These are phyloP conservation scores for Amphicarpaea edgeworthii DNA, from an alignment of 306 rosid species.

Conservation along the genomic window DNA sequence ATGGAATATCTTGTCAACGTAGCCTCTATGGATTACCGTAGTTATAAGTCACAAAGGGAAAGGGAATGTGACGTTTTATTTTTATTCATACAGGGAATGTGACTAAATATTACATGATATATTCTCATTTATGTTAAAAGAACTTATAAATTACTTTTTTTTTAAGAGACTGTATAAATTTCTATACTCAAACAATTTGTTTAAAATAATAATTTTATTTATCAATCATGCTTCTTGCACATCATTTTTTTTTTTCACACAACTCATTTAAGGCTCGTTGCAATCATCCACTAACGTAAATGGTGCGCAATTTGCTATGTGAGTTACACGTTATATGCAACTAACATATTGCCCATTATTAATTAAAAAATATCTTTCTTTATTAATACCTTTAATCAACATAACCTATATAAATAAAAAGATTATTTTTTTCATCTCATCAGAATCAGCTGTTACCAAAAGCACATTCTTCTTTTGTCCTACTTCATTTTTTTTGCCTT, in stretches of 20 bases:
- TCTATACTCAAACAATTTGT: not conserved
- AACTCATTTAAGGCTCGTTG: not conserved
- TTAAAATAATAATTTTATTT: not conserved
- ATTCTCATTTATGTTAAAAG: not conserved
- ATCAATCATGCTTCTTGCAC: not conserved
- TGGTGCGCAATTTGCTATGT: not conserved
- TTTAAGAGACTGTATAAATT: not conserved
- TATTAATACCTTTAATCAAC: not conserved
- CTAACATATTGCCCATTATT: not conserved
- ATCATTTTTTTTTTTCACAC: not conserved
- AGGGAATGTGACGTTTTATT: no score
- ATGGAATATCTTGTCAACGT: no score
- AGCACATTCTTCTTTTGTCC: not conserved
- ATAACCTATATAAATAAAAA: not conserved
- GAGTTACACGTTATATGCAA: not conserved
- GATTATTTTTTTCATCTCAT: not conserved
- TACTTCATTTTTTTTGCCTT: not conserved
- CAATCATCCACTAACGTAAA: not conserved
- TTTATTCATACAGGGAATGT: no score
- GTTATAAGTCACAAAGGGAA: not conserved
- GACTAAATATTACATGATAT: not conserved
- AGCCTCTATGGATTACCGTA: no score
- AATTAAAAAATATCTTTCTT: not conserved
- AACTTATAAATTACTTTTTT: no score
- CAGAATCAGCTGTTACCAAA: not conserved